Evolutionary conservation across 345 rosid species (phyloP).

Genomic region (Hirschfeldia incana): DNA sequence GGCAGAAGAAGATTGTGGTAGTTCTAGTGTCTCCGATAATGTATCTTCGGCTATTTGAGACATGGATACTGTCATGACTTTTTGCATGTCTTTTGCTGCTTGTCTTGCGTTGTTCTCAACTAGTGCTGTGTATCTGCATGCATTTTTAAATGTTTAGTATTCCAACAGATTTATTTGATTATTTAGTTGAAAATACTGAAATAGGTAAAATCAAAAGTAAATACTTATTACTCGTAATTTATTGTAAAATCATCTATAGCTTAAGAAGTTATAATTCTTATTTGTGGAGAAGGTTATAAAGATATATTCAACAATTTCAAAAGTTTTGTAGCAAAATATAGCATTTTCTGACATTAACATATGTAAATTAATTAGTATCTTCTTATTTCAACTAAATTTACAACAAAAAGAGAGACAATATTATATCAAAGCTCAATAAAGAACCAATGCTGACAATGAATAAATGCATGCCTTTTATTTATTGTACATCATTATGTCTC

Average conservation of each 20-base stretch:
- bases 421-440: not conserved
- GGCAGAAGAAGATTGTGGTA: conserved; percentile 34
- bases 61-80: conserved; percentile 53
- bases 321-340: not conserved
- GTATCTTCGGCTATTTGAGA: conserved; percentile 51
- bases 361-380: not conserved
- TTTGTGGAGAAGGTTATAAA: not conserved
- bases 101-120: conserved; percentile 65
- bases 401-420: not conserved
- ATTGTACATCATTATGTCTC: not conserved
- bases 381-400: not conserved
- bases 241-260: not conserved
- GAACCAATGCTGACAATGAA: not conserved
- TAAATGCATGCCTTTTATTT: not conserved
- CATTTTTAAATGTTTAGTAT: not conserved
- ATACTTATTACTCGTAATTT: not conserved
- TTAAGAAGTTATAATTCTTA: not conserved
- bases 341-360: not conserved
- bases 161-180: not conserved
- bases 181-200: not conserved
- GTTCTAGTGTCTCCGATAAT: conserved; percentile 6
- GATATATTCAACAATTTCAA: not conserved
- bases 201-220: not conserved
- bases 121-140: conserved; percentile 67
- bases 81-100: conserved; percentile 72